Base-by-base conservation (phyloP, 306 rosid genomes). In the Quercus glauca region DNA sequence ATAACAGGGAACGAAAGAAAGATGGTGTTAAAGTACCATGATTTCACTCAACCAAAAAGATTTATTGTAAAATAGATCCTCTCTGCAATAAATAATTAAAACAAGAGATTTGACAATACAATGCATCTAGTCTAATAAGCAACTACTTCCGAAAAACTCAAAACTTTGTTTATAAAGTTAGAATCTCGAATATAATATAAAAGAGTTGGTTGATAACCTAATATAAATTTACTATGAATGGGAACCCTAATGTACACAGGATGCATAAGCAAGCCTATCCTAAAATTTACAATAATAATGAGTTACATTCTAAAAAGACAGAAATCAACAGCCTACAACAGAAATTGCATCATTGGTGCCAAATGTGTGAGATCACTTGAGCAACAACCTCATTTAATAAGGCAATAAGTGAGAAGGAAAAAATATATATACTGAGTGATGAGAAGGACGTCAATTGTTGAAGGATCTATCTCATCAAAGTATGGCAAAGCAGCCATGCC, bases 401-500 rank as follows among this genome's bases (percentile, higher is more conserved):
- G 45, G 11, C 45, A 37, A 7, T 37, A 37, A 37, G 45, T 0
- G 11, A 7, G 45, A 37, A 37, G 45, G 45, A 8, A 37, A 37
- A 33, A 37, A 37, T 8, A 57, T 18, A 58, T 90, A 64, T 87
- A 91, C 94, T 95, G 99, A 25, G 96, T 95, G 41, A 95, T 85
- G 82, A 95, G 98, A 67, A 95, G 97, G 10, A 95, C 96, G 29
- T 95, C 99, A 6, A 95, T 82, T 0, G 89, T 84, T 19, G 98
- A 95, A 41, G 99, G 99, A 74, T 95, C 99, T 29, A 95, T 95
- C 86, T 92, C 98, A 73, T 95, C 99, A 78, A 94, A 94, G 83
- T 92, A 92, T 0, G 99, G 99, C 81, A 94, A 86, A 55, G 97
- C 97, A 55, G 99, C 99, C 99, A 94, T 92, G 73, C 99, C 97